These are phyloP conservation scores for Castanea mollissima DNA, from an alignment of 306 rosid genomes.

Conservation along the genomic window DNA sequence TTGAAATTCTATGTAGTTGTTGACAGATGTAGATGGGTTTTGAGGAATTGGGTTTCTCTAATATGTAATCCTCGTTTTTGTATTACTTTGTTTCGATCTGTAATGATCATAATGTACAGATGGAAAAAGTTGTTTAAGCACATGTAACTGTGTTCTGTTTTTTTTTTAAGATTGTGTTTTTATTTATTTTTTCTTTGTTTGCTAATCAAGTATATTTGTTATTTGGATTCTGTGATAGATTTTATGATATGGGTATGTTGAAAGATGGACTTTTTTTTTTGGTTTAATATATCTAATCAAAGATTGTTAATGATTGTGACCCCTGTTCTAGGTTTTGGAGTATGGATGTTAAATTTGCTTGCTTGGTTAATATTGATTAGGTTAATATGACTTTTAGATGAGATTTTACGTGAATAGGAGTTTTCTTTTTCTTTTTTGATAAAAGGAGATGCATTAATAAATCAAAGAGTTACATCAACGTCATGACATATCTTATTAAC, in stretches of 20 bases:
- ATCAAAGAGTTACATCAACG: too few relatives aligned
- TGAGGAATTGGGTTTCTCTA: constrained; percentile 43
- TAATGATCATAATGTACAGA: constrained; percentile 57
- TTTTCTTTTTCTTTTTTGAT: constrained; percentile 22
- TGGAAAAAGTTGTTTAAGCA: constrained; percentile 29
- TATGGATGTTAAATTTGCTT: constrained; percentile 33
- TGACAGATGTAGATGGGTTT: constrained; percentile 57
- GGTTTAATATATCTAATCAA: constrained; percentile 9
- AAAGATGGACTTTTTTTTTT: background rate
- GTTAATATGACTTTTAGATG: constrained; percentile 35
- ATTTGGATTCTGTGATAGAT: constrained; percentile 27
- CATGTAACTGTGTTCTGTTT: constrained; percentile 39
- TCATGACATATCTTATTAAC: too few relatives aligned
- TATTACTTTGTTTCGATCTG: constrained; percentile 47
- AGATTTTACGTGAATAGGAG: constrained; percentile 47
- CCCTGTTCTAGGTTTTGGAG: constrained; percentile 50
- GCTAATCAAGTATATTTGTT: constrained; percentile 39
- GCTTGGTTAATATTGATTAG: constrained; percentile 40
- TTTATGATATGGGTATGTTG: constrained; percentile 42
- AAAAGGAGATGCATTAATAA: too few relatives aligned
- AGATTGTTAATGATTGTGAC: constrained; percentile 23
- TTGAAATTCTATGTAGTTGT: constrained; percentile 33
- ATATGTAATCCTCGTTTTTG: constrained; percentile 67
- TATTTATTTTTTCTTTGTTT: constrained; percentile 24
- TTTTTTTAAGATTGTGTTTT: constrained; percentile 11